Conservation (phyloP, 768 basidiomycete species). For the Boletus pseudopeckii region DNA sequence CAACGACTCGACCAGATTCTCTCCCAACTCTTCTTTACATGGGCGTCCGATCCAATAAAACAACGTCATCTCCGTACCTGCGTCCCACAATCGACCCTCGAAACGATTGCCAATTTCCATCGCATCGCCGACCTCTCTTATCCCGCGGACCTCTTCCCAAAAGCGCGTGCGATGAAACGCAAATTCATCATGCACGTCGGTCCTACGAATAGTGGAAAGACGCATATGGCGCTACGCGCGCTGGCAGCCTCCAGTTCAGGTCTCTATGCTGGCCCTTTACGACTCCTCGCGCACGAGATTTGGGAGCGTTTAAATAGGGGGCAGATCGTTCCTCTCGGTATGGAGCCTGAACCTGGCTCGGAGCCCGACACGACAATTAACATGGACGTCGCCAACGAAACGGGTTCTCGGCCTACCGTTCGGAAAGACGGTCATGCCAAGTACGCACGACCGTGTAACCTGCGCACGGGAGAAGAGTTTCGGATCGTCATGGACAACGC, state of each 20-base stretch:
- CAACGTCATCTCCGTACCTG: slow-evolving; percentile 21
- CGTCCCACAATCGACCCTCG: slow-evolving; percentile 34
- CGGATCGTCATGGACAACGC: slow-evolving; percentile 60
- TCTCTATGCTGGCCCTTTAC: slow-evolving; percentile 86
- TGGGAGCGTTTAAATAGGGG: slow-evolving; percentile 90
- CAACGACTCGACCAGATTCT: slow-evolving; percentile 46
- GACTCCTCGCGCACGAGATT: slow-evolving; percentile 93
- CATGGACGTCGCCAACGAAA: slow-evolving; percentile 24
- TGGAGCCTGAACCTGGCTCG: slow-evolving; percentile 40
- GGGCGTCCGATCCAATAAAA: slow-evolving; percentile 43
- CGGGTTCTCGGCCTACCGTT: slow-evolving; percentile 22
- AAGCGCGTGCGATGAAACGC: slow-evolving; percentile 59
- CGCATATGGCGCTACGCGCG: slow-evolving; percentile 86
- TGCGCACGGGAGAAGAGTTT: slow-evolving; percentile 90
- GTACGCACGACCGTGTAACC: slow-evolving; percentile 69
- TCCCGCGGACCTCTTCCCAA: slow-evolving; percentile 46
- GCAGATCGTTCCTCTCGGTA: slow-evolving; percentile 74
- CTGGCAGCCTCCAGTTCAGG: slow-evolving; percentile 73
- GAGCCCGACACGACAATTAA: slow-evolving; percentile 38
- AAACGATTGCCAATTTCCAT: slow-evolving; percentile 37
- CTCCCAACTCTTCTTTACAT: slow-evolving; percentile 53
- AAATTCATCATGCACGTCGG: slow-evolving; percentile 95
- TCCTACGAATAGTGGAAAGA: slow-evolving; percentile 97
- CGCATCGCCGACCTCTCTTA: slow-evolving; percentile 40
- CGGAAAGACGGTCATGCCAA: slow-evolving; percentile 41